Evolutionary conservation across 805 yeast species (phyloP).

Genomic region (Lipomyces lipofer): DNA sequence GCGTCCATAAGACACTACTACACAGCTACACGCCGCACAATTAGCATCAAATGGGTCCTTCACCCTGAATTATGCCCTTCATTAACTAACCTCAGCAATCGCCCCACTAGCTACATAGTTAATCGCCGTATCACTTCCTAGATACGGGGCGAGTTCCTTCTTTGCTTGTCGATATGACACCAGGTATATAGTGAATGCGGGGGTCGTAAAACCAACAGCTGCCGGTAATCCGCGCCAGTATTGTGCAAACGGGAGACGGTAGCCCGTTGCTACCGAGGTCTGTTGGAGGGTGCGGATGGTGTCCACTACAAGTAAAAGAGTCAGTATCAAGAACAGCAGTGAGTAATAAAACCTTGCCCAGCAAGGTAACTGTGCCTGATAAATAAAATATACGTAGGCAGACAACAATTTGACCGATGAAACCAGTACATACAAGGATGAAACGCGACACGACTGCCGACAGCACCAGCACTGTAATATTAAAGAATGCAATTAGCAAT

Average conservation of each 20-base stretch:
- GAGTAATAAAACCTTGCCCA: not conserved
- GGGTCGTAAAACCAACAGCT: slow-evolving; percentile 43
- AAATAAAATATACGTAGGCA: no score
- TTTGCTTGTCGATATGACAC: slow-evolving; percentile 46
- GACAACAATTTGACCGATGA: not conserved
- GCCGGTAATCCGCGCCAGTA: slow-evolving; percentile 47
- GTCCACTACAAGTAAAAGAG: slow-evolving; percentile 37
- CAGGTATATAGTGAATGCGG: slow-evolving; percentile 46
- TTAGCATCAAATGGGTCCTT: not conserved
- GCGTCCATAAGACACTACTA: slow-evolving; percentile 43
- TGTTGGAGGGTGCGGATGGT: slow-evolving; percentile 47
- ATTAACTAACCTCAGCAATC: slow-evolving; percentile 39
- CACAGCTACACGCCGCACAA: slow-evolving; percentile 7
- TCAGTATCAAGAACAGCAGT: not conserved
- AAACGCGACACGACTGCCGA: slow-evolving; percentile 43
- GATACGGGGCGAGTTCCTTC: slow-evolving; percentile 39
- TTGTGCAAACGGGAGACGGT: slow-evolving; percentile 41
- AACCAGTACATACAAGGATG: slow-evolving; percentile 40
- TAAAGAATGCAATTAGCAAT: no score
- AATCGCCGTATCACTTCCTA: slow-evolving; percentile 40
- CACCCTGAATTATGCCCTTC: not conserved
- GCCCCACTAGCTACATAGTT: slow-evolving; percentile 44
- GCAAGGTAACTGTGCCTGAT: slow-evolving; percentile 2
- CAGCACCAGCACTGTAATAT: slow-evolving; percentile 39
- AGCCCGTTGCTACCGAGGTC: slow-evolving; percentile 42